Percentiles rank a stretch among this genome's conserved stretches.
These are phyloP conservation scores for Macroventuria anomochaeta DNA, from an alignment of 2,329 filamentous ascomycete species.

Conservation along the genomic window DNA sequence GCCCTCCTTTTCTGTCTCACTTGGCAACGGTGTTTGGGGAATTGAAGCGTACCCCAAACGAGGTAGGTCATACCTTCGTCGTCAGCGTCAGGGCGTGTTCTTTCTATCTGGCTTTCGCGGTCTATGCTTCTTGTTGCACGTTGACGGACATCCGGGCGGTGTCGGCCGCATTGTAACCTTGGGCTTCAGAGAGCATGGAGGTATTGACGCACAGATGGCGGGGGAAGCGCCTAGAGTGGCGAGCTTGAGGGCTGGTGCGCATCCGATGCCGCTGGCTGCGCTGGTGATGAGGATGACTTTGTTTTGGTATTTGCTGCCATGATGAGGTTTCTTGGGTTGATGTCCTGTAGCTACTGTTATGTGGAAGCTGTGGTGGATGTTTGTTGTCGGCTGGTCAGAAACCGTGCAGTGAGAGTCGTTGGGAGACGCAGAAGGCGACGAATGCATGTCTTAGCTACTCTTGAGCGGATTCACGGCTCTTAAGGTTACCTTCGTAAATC, in stretches of 20 bases:
- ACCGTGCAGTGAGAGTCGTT: too few relatives aligned
- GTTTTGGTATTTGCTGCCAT: slow-evolving; percentile 38
- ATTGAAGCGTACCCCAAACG: not conserved
- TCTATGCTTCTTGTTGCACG: slow-evolving; percentile 77
- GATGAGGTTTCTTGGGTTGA: too few relatives aligned
- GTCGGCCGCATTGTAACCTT: slow-evolving; percentile 81
- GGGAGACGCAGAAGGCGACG: too few relatives aligned
- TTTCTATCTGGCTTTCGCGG: slow-evolving; percentile 74
- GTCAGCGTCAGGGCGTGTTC: slow-evolving; percentile 75
- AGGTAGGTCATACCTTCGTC: slow-evolving; percentile 72
- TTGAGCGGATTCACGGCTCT: too few relatives aligned
- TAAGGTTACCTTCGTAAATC: too few relatives aligned
- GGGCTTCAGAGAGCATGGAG: slow-evolving; percentile 52
- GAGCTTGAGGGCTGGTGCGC: slow-evolving; percentile 55
- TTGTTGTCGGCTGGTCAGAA: too few relatives aligned
- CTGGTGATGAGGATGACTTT: slow-evolving; percentile 39
- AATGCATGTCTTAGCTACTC: too few relatives aligned
- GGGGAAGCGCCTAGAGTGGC: slow-evolving; percentile 52
- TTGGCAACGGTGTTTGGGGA: too few relatives aligned
- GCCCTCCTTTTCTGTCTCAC: too few relatives aligned
- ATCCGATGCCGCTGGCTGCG: slow-evolving; percentile 55
- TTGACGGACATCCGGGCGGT: slow-evolving; percentile 76
- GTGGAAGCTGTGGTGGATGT: too few relatives aligned
- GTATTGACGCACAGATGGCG: slow-evolving; percentile 46
- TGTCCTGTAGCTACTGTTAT: too few relatives aligned